Conservation (phyloP, 2,329 filamentous ascomycete species). For the Pezicula radicicola region DNA sequence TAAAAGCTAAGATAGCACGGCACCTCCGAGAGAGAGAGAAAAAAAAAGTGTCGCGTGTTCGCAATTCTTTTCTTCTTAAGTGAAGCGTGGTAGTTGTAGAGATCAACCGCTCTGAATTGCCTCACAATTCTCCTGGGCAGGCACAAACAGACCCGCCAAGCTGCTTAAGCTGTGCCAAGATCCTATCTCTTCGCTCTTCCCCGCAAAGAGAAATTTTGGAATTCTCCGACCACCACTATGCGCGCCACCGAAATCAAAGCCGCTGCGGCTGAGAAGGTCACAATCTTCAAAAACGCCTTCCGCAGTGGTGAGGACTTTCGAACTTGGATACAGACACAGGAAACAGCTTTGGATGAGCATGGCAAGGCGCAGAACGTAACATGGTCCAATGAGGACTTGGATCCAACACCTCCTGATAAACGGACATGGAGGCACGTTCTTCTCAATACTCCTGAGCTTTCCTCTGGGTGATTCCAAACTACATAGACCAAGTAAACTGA, state of each 20-base stretch:
- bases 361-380: conserved; percentile 10
- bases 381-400: conserved; percentile 30
- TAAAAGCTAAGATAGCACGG: too few species aligned
- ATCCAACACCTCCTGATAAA: conserved; percentile 34
- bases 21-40: too few species aligned
- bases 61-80: too few species aligned
- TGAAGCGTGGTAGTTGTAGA: too few species aligned
- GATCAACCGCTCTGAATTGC: too few species aligned
- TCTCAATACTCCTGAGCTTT: too few species aligned
- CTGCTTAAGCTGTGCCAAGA: neutral
- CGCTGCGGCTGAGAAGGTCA: conserved; percentile 9
- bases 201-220: too few species aligned
- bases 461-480: too few species aligned
- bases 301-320: conserved; percentile 15
- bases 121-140: too few species aligned
- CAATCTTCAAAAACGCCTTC: conserved; percentile 17
- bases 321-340: conserved; percentile 16
- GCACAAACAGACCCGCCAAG: neutral
- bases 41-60: too few species aligned
- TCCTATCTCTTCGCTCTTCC: too few species aligned
- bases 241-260: conserved; percentile 11
- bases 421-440: conserved; percentile 26
- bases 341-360: conserved; percentile 21
- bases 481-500: conserved; percentile 13
- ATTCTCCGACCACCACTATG: conserved; percentile 7